A percentile compares a stretch with the other conserved stretches of the same genome.
phyloP scores from a whole-genome alignment of 2,329 filamentous ascomycete genomes.

The Microdochium paspali region DNA sequence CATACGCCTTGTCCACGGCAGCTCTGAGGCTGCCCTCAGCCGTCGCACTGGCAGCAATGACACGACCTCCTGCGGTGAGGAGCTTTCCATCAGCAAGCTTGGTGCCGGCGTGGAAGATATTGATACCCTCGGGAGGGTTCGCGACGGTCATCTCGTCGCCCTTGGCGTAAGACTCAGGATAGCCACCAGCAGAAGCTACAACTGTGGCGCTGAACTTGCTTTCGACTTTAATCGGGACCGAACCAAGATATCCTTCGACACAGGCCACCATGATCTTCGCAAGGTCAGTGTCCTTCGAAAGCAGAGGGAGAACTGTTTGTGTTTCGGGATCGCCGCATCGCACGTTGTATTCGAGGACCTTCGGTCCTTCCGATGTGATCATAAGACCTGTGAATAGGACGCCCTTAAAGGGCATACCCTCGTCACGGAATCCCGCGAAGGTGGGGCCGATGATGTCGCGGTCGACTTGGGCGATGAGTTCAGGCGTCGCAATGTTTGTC shows the following conservation, averaged over 20 bases:
- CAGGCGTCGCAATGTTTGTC: slow-evolving; percentile 68
- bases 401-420: slow-evolving; percentile 64
- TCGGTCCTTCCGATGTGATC: slow-evolving; percentile 64
- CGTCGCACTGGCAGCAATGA: slow-evolving; percentile 85
- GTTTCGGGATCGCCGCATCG: slow-evolving; percentile 73
- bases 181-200: slow-evolving; percentile 86
- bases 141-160: slow-evolving; percentile 51
- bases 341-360: slow-evolving; percentile 72
- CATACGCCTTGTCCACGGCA: slow-evolving; percentile 82
- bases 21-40: slow-evolving; percentile 62
- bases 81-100: slow-evolving; percentile 53
- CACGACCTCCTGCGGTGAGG: slow-evolving; percentile 74
- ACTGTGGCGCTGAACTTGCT: slow-evolving; percentile 76
- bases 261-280: slow-evolving; percentile 85
- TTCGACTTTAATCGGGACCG: slow-evolving; percentile 58
- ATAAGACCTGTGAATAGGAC: slow-evolving; percentile 78
- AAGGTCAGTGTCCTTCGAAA: slow-evolving; percentile 71
- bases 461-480: slow-evolving; percentile 71
- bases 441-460: slow-evolving; percentile 80
- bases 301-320: slow-evolving; percentile 69
- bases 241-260: slow-evolving; percentile 63
- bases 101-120: slow-evolving; percentile 92
- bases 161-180: slow-evolving; percentile 79
- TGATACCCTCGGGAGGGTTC: slow-evolving; percentile 38
- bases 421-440: slow-evolving; percentile 76